Base-by-base conservation (phyloP, 352 stramenopile genomes). In the Achlya hypogyna region DNA sequence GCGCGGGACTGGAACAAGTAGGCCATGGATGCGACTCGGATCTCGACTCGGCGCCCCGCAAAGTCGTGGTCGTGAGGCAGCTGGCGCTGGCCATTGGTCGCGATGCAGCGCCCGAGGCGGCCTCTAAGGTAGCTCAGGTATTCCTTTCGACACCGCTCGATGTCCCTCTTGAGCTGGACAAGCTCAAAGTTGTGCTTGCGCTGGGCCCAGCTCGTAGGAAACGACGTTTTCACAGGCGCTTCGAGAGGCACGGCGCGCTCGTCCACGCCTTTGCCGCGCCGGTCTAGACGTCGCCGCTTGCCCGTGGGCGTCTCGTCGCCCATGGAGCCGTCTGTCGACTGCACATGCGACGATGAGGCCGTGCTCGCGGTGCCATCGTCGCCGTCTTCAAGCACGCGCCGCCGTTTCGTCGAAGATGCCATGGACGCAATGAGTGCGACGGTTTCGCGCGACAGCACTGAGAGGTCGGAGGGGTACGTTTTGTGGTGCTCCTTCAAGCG, bases 111-210 rank as follows among this genome's bases (percentile, higher is more conserved):
- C 16, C 58, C 42, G 6, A 67, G 22, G 6, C 12, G 20, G 6
- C 16, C 9, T 14, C 43, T 42, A 23, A 67, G 23, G 34, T 67
- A 53, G 20, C 34, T 49, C 42, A 67, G 27, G 51, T 67, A 67
- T 10, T 58, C 28, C 43, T 58, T 49, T 25, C 60, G 60, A 10
- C 38, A 54, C 4, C 51, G 38, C 51, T 67, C 60, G 28, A 67
- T 20, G 4, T 53, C 38, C 18, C 38, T 22, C 12, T 49, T 67
- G 42, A 67, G 23, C 43, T 67, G 60, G 9, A 67, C 38, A 22
- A 67, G 60, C 34, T 67, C 60, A 45, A 67, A 67, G 18, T 67
- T 67, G 60, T 58, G 60, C 25, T 67, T 67, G 60, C 60, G 60
- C 28, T 67, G 60, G 4, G 60, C 60, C 60, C 60, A 67, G 27